Percentiles rank a stretch among this genome's conserved stretches.
phyloP scores from a whole-genome alignment of 768 basidiomycete genomes.

The Russula ochroleuca region DNA sequence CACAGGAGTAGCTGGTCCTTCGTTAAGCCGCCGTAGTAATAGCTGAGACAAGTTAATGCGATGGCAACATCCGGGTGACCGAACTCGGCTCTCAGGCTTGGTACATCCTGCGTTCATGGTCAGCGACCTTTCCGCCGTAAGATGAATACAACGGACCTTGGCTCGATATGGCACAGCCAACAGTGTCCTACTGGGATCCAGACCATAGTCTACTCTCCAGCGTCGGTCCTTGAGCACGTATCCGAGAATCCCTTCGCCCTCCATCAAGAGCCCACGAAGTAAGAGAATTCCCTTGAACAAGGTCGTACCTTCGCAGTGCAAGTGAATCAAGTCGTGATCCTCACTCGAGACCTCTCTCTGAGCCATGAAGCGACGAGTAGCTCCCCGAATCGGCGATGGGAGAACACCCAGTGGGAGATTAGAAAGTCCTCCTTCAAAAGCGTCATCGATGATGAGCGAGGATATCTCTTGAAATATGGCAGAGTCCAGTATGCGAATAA shows the following conservation, averaged over 20 bases:
- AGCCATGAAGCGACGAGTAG: not conserved
- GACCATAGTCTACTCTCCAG: not conserved
- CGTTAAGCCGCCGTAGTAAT: not conserved
- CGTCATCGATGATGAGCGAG: not conserved
- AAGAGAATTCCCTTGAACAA: not conserved
- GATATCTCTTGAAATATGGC: not conserved
- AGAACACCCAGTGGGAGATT: not conserved
- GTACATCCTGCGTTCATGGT: not conserved
- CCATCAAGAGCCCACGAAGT: not conserved
- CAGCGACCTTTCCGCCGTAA: not conserved
- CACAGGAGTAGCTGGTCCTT: not conserved
- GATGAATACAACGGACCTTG: not conserved
- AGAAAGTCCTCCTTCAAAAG: not conserved
- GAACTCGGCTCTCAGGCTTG: not conserved
- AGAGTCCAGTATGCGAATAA: not conserved
- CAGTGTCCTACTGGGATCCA: not conserved
- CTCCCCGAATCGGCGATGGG: not conserved
- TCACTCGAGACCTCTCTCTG: not conserved
- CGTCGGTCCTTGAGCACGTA: not conserved
- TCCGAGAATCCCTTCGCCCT: not conserved
- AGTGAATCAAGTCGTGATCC: not conserved
- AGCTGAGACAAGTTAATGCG: not conserved
- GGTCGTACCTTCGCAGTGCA: not conserved
- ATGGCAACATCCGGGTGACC: not conserved
- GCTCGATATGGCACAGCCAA: not conserved